Evolutionary conservation across 352 stramenopile species (phyloP).

Genomic region (Globisporangium cederbergense): DNA sequence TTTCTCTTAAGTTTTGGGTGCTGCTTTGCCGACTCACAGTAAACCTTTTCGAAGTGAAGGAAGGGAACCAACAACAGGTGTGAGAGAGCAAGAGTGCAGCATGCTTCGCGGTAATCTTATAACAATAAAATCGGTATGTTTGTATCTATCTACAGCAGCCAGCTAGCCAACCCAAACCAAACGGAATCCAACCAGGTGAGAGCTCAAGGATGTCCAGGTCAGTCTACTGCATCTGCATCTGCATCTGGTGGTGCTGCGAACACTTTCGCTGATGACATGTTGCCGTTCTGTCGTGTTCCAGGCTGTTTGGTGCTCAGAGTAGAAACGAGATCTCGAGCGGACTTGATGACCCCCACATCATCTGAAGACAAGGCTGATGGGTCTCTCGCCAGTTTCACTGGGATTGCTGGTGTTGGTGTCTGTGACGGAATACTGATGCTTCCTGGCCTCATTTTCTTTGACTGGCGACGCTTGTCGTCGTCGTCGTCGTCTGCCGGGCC

Average conservation of each 20-base stretch:
- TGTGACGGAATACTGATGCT: neutral
- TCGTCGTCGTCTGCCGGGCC: conserved; percentile 10
- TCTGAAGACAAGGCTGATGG: conserved; percentile 21
- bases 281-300: neutral
- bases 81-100: neutral
- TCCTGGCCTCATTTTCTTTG: neutral
- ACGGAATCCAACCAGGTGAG: neutral
- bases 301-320: conserved; percentile 3
- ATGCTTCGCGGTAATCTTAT: conserved; percentile 15
- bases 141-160: conserved; percentile 13
- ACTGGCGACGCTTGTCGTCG: conserved; percentile 9
- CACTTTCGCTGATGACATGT: conserved; percentile 14
- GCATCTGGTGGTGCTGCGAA: conserved; percentile 3
- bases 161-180: neutral
- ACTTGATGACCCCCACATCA: conserved; percentile 36
- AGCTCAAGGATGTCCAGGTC: neutral
- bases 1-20: conserved; percentile 6
- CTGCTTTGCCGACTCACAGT: conserved; percentile 2
- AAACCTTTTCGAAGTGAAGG: conserved; percentile 11
- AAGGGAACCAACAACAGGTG: neutral
- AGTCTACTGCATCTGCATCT: neutral
- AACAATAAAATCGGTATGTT: conserved; percentile 17
- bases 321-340: conserved; percentile 31
- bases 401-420: neutral
- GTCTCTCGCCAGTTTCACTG: conserved; percentile 13